Conservation (phyloP, 306 rosid species). For the Arachis hypogaea region DNA sequence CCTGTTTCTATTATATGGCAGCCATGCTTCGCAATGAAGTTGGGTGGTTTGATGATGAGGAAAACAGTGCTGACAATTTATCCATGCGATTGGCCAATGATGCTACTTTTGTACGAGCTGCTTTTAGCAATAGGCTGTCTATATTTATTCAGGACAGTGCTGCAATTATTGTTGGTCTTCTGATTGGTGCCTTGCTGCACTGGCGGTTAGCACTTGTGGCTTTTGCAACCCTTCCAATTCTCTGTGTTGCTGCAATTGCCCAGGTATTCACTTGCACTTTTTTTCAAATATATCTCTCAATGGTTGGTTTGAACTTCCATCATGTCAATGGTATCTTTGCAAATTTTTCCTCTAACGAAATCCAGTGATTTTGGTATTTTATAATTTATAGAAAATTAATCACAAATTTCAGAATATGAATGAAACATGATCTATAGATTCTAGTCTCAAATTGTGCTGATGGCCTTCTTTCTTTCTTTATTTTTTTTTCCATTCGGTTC, state of each 20-base stretch:
- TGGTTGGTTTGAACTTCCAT: slow-evolving; percentile 31
- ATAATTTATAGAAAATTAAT: slow-evolving; percentile 14
- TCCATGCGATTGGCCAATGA: slow-evolving; percentile 99
- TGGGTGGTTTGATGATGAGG: slow-evolving; percentile 98
- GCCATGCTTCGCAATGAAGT: slow-evolving; percentile 98
- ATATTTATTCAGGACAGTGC: slow-evolving; percentile 97
- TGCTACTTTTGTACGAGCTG: slow-evolving; percentile 97
- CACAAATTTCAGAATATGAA: slow-evolving; percentile 1
- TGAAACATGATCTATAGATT: slow-evolving; percentile 20
- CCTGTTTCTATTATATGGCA: slow-evolving; percentile 52
- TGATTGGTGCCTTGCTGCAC: slow-evolving; percentile 83
- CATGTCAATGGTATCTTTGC: slow-evolving; percentile 28
- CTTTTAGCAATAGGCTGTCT: slow-evolving; percentile 96
- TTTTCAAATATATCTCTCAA: slow-evolving; percentile 15
- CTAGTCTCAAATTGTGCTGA: slow-evolving; percentile 15
- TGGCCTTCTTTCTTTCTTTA: not conserved
- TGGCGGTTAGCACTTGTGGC: slow-evolving; percentile 98
- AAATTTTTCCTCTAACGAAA: slow-evolving; percentile 29
- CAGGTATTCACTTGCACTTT: slow-evolving; percentile 65
- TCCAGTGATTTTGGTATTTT: slow-evolving; percentile 3
- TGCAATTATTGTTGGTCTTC: slow-evolving; percentile 90
- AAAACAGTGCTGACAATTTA: slow-evolving; percentile 91
- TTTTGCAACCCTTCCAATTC: slow-evolving; percentile 84
- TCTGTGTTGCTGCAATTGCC: slow-evolving; percentile 88
- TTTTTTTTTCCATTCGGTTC: slow-evolving; percentile 9